Evolutionary conservation across 2,329 filamentous ascomycete species (phyloP).

Genomic region (Juglanconis oblonga): DNA sequence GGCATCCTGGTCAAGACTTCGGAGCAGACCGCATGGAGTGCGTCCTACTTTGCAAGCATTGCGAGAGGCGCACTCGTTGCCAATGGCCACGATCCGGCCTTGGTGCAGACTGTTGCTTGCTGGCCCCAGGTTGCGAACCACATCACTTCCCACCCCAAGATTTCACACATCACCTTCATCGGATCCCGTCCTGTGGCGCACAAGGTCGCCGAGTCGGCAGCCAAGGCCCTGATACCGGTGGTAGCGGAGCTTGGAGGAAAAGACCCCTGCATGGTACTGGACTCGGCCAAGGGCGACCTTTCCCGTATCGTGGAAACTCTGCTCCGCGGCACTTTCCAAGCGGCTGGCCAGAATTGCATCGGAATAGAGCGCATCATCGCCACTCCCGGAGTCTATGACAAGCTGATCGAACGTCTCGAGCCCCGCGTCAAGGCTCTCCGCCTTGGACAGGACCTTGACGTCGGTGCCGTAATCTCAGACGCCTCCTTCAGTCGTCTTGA

Average conservation of each 20-base stretch:
- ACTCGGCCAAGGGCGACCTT: constrained; percentile 67
- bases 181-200: constrained; percentile 85
- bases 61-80: constrained; percentile 74
- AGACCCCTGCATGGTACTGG: constrained; percentile 85
- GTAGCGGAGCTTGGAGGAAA: constrained; percentile 93
- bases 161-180: constrained; percentile 94
- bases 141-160: constrained; percentile 78
- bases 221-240: constrained; percentile 81
- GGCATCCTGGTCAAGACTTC: constrained; percentile 90
- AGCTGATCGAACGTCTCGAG: constrained; percentile 66
- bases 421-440: constrained; percentile 73
- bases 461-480: constrained; percentile 87
- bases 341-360: constrained; percentile 95
- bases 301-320: constrained; percentile 75
- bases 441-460: constrained; percentile 73
- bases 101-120: constrained; percentile 83
- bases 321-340: constrained; percentile 91
- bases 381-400: constrained; percentile 70
- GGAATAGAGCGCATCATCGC: constrained; percentile 92
- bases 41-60: constrained; percentile 76
- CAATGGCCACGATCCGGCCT: constrained; percentile 76
- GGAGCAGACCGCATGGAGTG: constrained; percentile 94
- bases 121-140: constrained; percentile 80
- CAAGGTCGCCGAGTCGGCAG: constrained; percentile 81
- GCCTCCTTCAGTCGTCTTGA: constrained; percentile 75